These are phyloP conservation scores for Urtica urens DNA, from an alignment of 306 rosid species.

Conservation along the genomic window DNA sequence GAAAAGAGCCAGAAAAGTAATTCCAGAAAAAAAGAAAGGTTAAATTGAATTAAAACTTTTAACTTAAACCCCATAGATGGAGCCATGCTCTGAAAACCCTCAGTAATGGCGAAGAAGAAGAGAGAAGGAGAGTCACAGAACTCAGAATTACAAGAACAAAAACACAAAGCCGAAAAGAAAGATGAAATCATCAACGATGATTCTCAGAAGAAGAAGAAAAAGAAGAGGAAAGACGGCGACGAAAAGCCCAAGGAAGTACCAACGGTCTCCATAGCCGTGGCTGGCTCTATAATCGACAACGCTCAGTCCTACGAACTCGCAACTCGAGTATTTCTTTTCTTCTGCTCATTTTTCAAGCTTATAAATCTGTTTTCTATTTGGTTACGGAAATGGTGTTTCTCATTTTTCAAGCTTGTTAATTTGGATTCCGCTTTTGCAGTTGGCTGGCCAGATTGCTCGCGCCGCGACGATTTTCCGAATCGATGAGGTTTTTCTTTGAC, in stretches of 20 bases:
- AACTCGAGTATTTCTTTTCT: slow-evolving; percentile 45
- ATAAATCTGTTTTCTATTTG: slow-evolving; percentile 7
- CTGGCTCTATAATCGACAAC: slow-evolving; percentile 90
- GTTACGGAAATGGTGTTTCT: background rate
- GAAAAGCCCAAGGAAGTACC: slow-evolving; percentile 28
- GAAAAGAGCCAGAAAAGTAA: too few species aligned
- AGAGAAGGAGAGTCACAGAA: slow-evolving; percentile 31
- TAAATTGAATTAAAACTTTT: background rate
- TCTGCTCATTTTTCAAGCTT: background rate
- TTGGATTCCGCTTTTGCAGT: slow-evolving; percentile 34
- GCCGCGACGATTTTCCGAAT: slow-evolving; percentile 92
- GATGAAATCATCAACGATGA: slow-evolving; percentile 19
- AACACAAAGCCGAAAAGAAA: background rate
- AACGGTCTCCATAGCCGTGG: slow-evolving; percentile 63
- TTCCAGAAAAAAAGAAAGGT: background rate
- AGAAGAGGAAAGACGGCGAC: slow-evolving; percentile 18
- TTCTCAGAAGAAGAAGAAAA: slow-evolving; percentile 27
- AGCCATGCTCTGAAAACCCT: background rate
- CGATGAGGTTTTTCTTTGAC: slow-evolving; percentile 52
- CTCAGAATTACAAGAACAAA: background rate
- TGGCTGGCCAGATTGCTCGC: slow-evolving; percentile 96
- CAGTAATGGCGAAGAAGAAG: slow-evolving; percentile 66
- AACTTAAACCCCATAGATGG: background rate
- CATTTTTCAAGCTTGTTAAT: too few species aligned
- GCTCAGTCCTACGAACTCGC: slow-evolving; percentile 80